Percentiles rank a stretch among this genome's conserved stretches.
phyloP scores from a whole-genome alignment of 1,284 basidiomycete genomes.

The Athelia psychrophila region DNA sequence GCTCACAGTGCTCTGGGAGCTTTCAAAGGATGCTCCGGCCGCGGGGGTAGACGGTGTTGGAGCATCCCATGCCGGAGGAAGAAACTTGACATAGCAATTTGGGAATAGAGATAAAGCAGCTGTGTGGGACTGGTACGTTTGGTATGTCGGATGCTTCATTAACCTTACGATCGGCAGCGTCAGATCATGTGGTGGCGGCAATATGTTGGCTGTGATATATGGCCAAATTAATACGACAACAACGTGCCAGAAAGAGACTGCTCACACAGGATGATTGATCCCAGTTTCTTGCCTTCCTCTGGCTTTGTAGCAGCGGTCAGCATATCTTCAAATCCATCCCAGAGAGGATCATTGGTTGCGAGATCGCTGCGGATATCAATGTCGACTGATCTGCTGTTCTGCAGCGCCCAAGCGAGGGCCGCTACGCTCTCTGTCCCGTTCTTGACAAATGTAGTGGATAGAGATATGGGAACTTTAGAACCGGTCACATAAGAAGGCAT shows the following conservation, averaged over 20 bases:
- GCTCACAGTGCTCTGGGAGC: conserved; percentile 9
- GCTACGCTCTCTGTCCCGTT: conserved; percentile 44
- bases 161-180: conserved; percentile 72
- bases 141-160: conserved; percentile 72
- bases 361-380: conserved; percentile 61
- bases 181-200: conserved; percentile 81
- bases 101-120: conserved; percentile 78
- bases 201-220: conserved; percentile 64
- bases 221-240: conserved; percentile 4
- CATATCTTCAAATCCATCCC: conserved; percentile 75
- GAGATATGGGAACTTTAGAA: conserved; percentile 40
- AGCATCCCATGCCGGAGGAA: conserved; percentile 75
- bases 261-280: conserved; percentile 75
- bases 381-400: conserved; percentile 60
- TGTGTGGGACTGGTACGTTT: conserved; percentile 70
- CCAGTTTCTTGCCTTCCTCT: conserved; percentile 39
- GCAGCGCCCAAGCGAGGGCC: conserved; percentile 62
- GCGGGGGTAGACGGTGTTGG: conserved; percentile 56
- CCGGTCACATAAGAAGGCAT: conserved; percentile 23
- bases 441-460: conserved; percentile 53
- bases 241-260: conserved; percentile 13
- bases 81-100: conserved; percentile 72
- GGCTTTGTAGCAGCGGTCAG: conserved; percentile 54
- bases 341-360: conserved; percentile 45
- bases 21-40: conserved; percentile 21